phyloP scores from a whole-genome alignment of 805 yeast genomes.

The Barnettozyma sucrosica region DNA sequence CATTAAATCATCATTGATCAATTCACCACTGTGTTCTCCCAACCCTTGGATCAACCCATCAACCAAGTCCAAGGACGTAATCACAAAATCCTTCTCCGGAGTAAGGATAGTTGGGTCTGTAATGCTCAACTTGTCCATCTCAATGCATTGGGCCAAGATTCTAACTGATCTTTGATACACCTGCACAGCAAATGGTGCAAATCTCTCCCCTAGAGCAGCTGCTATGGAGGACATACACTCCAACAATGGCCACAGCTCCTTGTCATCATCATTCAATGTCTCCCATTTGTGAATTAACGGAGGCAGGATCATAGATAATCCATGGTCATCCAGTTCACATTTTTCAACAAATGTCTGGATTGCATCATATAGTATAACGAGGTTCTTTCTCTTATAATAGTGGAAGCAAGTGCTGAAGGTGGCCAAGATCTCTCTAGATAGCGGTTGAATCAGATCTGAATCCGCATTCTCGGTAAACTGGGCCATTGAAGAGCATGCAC shows the following conservation, averaged over 20 bases:
- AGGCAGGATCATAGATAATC: conserved; percentile 62
- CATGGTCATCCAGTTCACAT: conserved; percentile 49
- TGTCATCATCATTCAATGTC: conserved; percentile 64
- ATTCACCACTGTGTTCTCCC: conserved; percentile 52
- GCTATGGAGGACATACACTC: conserved; percentile 93
- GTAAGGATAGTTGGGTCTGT: conserved; percentile 62
- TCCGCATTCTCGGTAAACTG: conserved; percentile 77
- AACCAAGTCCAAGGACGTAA: conserved; percentile 81
- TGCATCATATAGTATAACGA: conserved; percentile 81
- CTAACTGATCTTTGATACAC: conserved; percentile 74
- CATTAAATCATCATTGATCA: conserved; percentile 48
- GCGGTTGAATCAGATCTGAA: conserved; percentile 51
- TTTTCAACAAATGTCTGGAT: conserved; percentile 84
- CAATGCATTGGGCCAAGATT: conserved; percentile 63
- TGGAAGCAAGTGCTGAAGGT: conserved; percentile 72
- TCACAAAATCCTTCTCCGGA: conserved; percentile 87
- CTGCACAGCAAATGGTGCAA: conserved; percentile 84
- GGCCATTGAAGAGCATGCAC: conserved; percentile 85
- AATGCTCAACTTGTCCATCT: conserved; percentile 55
- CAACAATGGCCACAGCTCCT: conserved; percentile 83
- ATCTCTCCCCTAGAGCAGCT: conserved; percentile 74
- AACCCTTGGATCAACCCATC: conserved; percentile 94
- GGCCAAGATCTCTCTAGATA: conserved; percentile 54
- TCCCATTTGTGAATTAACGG: conserved; percentile 84
- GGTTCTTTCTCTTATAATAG: conserved; percentile 74